These are phyloP conservation scores for Scalesia atractyloides DNA, from an alignment of 129 eudicot species.

Conservation along the genomic window DNA sequence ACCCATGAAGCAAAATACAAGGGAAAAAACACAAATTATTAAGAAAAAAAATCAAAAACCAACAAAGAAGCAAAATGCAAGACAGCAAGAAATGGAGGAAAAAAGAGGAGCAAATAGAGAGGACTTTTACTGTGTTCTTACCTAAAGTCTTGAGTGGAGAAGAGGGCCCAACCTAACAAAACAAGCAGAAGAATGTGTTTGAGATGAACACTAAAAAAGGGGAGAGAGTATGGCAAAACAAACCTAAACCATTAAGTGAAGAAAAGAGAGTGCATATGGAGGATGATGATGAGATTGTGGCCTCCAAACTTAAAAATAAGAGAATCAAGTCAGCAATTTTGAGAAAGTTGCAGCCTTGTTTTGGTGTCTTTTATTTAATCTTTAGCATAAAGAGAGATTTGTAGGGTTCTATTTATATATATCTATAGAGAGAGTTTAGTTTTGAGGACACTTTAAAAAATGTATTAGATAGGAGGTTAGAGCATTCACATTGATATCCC, in stretches of 20 bases:
- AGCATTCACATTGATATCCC: too few species aligned
- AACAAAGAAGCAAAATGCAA: constrained; percentile 28
- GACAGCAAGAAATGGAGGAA: constrained; percentile 54
- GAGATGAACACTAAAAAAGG: constrained; percentile 43
- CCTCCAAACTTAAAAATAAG: constrained; percentile 27
- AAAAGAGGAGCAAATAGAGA: constrained; percentile 41
- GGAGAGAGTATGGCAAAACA: constrained; percentile 20
- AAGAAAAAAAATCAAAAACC: constrained; percentile 6
- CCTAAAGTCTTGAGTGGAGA: constrained; percentile 62
- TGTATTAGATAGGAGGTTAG: background rate
- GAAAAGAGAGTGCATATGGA: constrained; percentile 26
- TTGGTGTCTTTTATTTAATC: constrained; percentile 41
- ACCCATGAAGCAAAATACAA: constrained; percentile 10
- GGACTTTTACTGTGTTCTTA: constrained; percentile 34
- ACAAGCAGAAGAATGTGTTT: constrained; percentile 58
- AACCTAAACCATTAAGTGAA: constrained; percentile 44
- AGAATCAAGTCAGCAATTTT: constrained; percentile 36
- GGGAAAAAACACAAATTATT: background rate
- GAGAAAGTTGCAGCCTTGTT: constrained; percentile 44
- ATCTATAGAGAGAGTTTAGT: background rate
- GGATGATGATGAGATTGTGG: constrained; percentile 29
- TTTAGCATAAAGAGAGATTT: constrained; percentile 44
- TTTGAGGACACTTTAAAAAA: too few species aligned
- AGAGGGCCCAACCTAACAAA: constrained; percentile 50
- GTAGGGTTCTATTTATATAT: constrained; percentile 31